phyloP scores from a whole-genome alignment of 1,139 yeast species.

The Kodamaea plutei region DNA sequence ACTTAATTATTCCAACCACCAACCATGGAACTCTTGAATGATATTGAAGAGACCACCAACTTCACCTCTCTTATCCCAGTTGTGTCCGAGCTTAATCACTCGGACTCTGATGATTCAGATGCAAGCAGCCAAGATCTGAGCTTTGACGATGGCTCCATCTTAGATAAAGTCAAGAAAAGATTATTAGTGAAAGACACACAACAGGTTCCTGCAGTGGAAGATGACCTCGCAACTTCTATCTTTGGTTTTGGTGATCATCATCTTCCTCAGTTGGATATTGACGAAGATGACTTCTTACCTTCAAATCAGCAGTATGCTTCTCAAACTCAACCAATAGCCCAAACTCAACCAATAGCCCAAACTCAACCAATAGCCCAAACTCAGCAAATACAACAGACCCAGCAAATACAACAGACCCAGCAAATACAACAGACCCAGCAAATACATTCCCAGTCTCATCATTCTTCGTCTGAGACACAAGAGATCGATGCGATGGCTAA shows the following conservation, averaged over 20 bases:
- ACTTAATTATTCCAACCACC: no score
- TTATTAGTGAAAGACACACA: slow-evolving; percentile 8
- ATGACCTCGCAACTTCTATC: slow-evolving; percentile 11
- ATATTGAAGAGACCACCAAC: slow-evolving; percentile 14
- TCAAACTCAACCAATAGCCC: slow-evolving; percentile 2
- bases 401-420: not conserved
- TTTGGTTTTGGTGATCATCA: slow-evolving; percentile 15
- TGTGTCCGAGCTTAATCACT: not conserved
- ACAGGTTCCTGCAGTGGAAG: no score
- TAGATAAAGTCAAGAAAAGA: slow-evolving; percentile 18
- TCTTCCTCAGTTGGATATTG: slow-evolving; percentile 29
- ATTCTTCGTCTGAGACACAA: not conserved
- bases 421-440: slow-evolving; percentile 3
- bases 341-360: slow-evolving; percentile 1
- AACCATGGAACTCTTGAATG: slow-evolving; percentile 23
- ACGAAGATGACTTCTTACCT: slow-evolving; percentile 19
- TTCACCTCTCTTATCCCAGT: slow-evolving; percentile 2
- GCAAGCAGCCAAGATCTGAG: not conserved
- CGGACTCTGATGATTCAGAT: not conserved
- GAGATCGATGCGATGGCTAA: not conserved
- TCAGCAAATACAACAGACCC: slow-evolving; percentile 3
- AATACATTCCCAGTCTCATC: not conserved
- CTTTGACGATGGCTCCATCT: slow-evolving; percentile 9
- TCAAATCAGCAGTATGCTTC: slow-evolving; percentile 1
- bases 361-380: slow-evolving; percentile 3